Base-by-base conservation (phyloP, 805 yeast genomes). In the Yamadazyma ubonensis region DNA sequence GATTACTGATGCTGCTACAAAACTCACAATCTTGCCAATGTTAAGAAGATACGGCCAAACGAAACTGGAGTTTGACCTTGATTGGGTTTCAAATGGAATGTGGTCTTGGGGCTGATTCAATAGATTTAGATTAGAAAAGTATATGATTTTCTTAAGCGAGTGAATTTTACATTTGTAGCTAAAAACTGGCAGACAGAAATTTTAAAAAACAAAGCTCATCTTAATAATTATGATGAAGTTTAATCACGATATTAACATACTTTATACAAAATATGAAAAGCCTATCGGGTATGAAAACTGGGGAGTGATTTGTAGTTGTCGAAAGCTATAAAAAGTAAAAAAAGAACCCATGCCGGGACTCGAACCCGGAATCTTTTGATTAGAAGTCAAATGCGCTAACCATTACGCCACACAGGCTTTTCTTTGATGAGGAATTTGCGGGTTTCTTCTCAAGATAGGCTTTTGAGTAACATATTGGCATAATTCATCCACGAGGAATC, bases 311-410 rank as follows among this genome's bases (percentile, higher is more conserved):
- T n/a, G n/a, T n/a, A n/a, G n/a, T n/a, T n/a, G n/a, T n/a, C n/a
- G n/a, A n/a, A n/a, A 35, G 18, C 5, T 11, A 14, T 5, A 26
- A 26, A 26, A 21, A 23, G 26, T 5, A 30, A 43, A 39, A 35
- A 36, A 39, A 43, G 48, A 62, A 62, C 67, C 68, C 67, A 63
- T 58, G 67, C 60, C 70, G 67, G 63, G 79, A 73, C 76, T 74
- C 79, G 79, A 74, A 74, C 79, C 76, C 79, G 73, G 73, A 74
- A 73, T 75, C 79, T 73, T 73, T 73, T 74, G 79, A 74, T 75
- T 73, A 74, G 79, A 74, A 74, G 78, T 75, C 78, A 75, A 74
- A 74, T 76, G 79, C 79, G 79, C 72, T 75, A 73, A 74, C 79
- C 79, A 74, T 75, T 75, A 72, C 78, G 79, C 79, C 72, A 74